Evolutionary conservation across 768 basidiomycete species (phyloP).

Genomic region (Rhizopogon sp.): DNA sequence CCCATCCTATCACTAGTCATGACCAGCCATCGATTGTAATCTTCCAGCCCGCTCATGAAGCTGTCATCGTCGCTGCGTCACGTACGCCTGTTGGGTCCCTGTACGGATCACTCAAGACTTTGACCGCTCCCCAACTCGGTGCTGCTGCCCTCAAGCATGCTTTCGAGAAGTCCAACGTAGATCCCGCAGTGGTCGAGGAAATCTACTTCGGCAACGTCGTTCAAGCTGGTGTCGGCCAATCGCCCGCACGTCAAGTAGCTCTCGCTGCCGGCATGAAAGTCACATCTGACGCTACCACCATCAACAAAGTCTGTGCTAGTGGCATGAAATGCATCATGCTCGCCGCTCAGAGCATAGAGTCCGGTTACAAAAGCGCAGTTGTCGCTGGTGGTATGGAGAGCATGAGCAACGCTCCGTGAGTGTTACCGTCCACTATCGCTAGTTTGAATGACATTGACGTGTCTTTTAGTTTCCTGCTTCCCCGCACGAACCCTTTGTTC

Average conservation of each 20-base stretch:
- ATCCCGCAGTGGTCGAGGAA: constrained; percentile 85
- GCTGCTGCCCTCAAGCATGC: constrained; percentile 86
- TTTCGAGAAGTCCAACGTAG: constrained; percentile 71
- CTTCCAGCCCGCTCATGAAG: constrained; percentile 60
- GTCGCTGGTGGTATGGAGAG: constrained; percentile 98
- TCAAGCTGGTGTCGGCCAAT: constrained; percentile 96
- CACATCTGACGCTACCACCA: constrained; percentile 92
- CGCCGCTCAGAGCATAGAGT: constrained; percentile 84
- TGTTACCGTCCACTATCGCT: constrained; percentile 13
- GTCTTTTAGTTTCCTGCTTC: constrained; percentile 63
- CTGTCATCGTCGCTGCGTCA: constrained; percentile 89
- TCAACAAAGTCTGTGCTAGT: constrained; percentile 99
- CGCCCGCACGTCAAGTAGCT: constrained; percentile 93
- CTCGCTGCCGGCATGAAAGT: constrained; percentile 77
- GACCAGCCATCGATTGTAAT: not conserved
- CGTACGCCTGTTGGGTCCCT: constrained; percentile 94
- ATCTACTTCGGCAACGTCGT: constrained; percentile 97
- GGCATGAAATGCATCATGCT: constrained; percentile 96
- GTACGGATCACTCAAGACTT: constrained; percentile 81
- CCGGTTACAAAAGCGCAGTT: constrained; percentile 81
- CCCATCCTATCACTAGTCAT: not conserved
- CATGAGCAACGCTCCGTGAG: constrained; percentile 98
- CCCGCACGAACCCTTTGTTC: constrained; percentile 76
- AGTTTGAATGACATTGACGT: not conserved
- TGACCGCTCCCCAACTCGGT: constrained; percentile 92